Base-by-base conservation (phyloP, 2,329 filamentous ascomycete genomes). In the Colletotrichum musicola region DNA sequence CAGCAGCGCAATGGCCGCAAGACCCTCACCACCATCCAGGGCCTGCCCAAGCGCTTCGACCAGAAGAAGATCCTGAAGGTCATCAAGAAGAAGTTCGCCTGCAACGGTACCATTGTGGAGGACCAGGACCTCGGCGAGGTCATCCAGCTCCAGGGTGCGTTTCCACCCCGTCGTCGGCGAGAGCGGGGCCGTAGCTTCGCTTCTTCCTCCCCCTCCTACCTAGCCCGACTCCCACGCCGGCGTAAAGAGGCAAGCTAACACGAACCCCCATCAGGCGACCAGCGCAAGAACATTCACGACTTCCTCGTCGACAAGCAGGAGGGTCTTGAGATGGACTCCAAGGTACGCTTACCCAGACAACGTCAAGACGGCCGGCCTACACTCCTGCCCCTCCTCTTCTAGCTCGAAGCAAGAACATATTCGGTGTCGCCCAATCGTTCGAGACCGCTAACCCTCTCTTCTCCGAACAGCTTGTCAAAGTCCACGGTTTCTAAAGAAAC, bases 1-100 rank as follows among this genome's bases (percentile, higher is more conserved):
- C 70, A 72, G 62, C 70, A 72, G 64, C 70, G 70, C 64, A 72
- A 72, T 71, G 96, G 96, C 91, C 96, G 96, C 85, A 99, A 99
- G 90, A 98, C 96, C 87, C 89, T 99, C 92, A 99, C 96, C 78
- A 99, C 96, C 78, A 94, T 99, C 79, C 95, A 98, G 90, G 96
- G 96, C 84, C 91, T 99, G 77, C 95, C 96, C 73, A 96, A 95
- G 88, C 98, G 98, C 82, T 98, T 97, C 81, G 95, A 98, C 86
- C 94, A 96, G 85, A 98, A 98, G 91, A 98, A 98, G 88, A 98
- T 99, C 82, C 91, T 99, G 79, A 98, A 98, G 88, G 95, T 97
- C 84, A 97, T 98, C 88, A 98, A 98, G 92, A 98, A 98, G 90
- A 96, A 97, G 83, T 72, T 72, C 55, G 70, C 70, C 60, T 72